Base-by-base conservation (phyloP, 345 rosid species). In the Salix udensis region DNA sequence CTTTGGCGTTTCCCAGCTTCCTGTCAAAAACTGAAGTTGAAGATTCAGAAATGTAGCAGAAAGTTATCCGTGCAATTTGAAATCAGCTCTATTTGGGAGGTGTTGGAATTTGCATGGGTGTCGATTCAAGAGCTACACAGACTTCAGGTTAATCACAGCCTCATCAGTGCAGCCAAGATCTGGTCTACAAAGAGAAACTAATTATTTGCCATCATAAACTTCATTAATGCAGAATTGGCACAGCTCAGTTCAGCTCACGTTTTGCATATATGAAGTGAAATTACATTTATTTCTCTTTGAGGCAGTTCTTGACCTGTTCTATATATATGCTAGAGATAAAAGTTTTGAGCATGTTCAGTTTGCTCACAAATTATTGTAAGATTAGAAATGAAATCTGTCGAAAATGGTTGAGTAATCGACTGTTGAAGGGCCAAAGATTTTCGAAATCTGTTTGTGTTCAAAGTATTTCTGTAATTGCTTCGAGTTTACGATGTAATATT, bases 1-100 rank as follows among this genome's bases (percentile, higher is more conserved):
- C 86, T 19, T 62, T 88, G 68, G 87, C 91, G 61, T 91, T 95
- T 85, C 97, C 98, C 6, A 92, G 97, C 77, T 95, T 92, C 46
- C 83, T 90, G 73, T 40, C 77, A 48, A 82, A 74, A 46, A 60
- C 92, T 6, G 98, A 91, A 83, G 87, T 83, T 15, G 93, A 91
- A 73, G 97, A 95, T 65, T 34, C 78, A 11, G 88, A 91, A 52
- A 23, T 88, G 8, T 87, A 86, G 74, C 36, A 42, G 62, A 58
- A n/a, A 58, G 62, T 9, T 58, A 58, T 52, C 60, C 1, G 4
- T 7, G 21, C 23, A 2, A 2, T 19, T 52, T 52, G 19, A 7
- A 21, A 52, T 19, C 60, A 52, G n/a, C 62, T 55, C 62, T 55
- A 0, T 55, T 55, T 55, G 14, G 24, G 62, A 55, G 62, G 9